A percentile compares a stretch with the other conserved stretches of the same genome.
phyloP scores from a whole-genome alignment of 2,329 filamentous ascomycete species.

The Akanthomyces uredinophilus region DNA sequence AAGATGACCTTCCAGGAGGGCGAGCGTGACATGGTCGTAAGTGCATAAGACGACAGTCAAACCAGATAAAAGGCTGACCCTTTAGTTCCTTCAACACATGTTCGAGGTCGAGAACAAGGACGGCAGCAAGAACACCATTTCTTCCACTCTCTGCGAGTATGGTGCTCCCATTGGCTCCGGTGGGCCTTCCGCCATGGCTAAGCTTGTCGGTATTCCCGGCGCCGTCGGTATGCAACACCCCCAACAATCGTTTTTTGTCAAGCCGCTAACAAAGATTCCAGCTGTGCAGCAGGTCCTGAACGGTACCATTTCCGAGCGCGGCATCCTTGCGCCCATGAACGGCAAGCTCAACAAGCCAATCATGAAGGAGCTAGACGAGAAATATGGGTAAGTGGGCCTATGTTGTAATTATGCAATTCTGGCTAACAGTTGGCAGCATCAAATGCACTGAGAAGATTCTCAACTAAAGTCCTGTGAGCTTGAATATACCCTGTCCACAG shows the following conservation, averaged over 20 bases:
- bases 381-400: conserved; percentile 48
- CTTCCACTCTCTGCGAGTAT: conserved; percentile 78
- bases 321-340: conserved; percentile 72
- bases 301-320: conserved; percentile 66
- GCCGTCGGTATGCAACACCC: conserved; percentile 26
- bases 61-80: conserved; percentile 26
- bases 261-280: conserved; percentile 39
- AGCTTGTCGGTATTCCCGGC: conserved; percentile 68
- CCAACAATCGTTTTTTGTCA: not conserved
- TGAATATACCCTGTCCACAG: not conserved
- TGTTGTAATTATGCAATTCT: fast-evolving
- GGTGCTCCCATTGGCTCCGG: conserved; percentile 70
- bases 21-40: conserved; percentile 77
- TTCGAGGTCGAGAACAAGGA: conserved; percentile 82
- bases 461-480: not conserved
- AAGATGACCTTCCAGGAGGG: conserved; percentile 84
- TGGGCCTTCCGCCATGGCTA: conserved; percentile 81
- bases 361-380: conserved; percentile 71
- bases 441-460: conserved; percentile 12
- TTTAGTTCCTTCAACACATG: conserved; percentile 59
- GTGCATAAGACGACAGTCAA: conserved; percentile 21
- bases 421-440: conserved; percentile 6
- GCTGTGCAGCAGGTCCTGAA: conserved; percentile 75
- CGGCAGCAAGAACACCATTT: conserved; percentile 69
- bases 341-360: conserved; percentile 66